Evolutionary conservation across 2,329 filamentous ascomycete species (phyloP), one percentile per base, ranked within the genome.

Genomic region (Pezizomycotina sp.): DNA sequence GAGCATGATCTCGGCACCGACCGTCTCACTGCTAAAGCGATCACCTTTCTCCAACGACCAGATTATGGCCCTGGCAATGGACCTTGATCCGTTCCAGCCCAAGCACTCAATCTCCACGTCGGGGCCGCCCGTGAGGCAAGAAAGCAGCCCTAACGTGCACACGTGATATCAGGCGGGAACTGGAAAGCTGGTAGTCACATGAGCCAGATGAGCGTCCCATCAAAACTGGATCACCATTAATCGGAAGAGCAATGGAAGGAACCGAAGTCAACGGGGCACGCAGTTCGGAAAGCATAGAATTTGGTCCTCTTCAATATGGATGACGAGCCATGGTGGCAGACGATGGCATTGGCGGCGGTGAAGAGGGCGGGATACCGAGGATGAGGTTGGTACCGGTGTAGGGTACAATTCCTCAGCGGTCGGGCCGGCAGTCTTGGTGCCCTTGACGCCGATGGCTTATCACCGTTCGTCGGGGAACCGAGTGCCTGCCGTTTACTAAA

Each of bases 161-260:
- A 53, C 89, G 77, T 52, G 89, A 95, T 46, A 98, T 82, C 42
- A 91, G 71, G 29, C 83, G 79, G 60, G 92, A 92, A 50, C 81
- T 73, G 16, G 89, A 89, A 9, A 98, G 68, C 59, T 93, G 86
- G 57, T 86, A 89, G 55, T 93, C 74, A n/a, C 83, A 92, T 9
- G 84, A 92, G 58, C 82, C 86, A 61, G 81, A 92, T 4, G 84
- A 93, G 48, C 89, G 72, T 46, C 89, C 89, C 77, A 98, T 89
- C 44, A 77, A 67, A 21, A 92, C 61, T 9, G 73, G 63, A 51
- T 92, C 80, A 46, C 86, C 84, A 58, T 78, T 81, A 48, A 74
- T 76, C 36, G 75, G 74, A 12, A 95, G 69, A 55, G 80, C 71
- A 46, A 95, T 65, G 14, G 74, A 73, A n/a, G 83, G 82, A 32